These are phyloP conservation scores for Rhytidiadelphus loreus DNA, from an alignment of 225 moss, liverwort and hornwort genomes.

Conservation along the genomic window DNA sequence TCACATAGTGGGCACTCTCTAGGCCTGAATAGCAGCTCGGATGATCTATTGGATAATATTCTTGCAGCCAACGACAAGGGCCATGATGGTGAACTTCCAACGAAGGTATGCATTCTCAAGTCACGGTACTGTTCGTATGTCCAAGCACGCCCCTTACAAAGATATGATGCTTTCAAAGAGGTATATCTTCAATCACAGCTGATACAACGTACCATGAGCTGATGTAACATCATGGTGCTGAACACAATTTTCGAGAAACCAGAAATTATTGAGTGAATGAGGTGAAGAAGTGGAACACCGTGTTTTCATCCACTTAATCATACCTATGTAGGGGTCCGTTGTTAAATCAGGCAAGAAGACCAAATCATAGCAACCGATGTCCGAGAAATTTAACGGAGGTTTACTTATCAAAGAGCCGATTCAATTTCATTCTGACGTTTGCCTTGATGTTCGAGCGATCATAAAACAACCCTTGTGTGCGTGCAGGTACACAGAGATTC, in stretches of 20 bases:
- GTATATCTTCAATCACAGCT: neutral
- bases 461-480: neutral
- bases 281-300: neutral
- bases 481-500: neutral
- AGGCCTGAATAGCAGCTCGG: neutral
- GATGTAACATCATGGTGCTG: neutral
- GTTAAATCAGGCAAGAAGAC: neutral
- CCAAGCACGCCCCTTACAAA: neutral
- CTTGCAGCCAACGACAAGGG: neutral
- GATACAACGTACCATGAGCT: neutral
- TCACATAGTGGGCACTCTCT: neutral
- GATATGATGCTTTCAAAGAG: neutral
- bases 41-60: slow-evolving; percentile 1
- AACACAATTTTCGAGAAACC: neutral
- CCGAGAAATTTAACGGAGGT: neutral
- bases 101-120: slow-evolving; percentile 5
- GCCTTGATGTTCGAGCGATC: neutral
- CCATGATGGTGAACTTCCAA: neutral
- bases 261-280: neutral
- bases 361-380: neutral
- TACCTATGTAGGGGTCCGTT: neutral
- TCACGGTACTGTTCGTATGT: neutral
- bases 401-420: neutral
- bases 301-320: neutral
- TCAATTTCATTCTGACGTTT: neutral